Evolutionary conservation across 179 eudicot genomes (phyloP).

Genomic region (Vitellaria paradoxa): DNA sequence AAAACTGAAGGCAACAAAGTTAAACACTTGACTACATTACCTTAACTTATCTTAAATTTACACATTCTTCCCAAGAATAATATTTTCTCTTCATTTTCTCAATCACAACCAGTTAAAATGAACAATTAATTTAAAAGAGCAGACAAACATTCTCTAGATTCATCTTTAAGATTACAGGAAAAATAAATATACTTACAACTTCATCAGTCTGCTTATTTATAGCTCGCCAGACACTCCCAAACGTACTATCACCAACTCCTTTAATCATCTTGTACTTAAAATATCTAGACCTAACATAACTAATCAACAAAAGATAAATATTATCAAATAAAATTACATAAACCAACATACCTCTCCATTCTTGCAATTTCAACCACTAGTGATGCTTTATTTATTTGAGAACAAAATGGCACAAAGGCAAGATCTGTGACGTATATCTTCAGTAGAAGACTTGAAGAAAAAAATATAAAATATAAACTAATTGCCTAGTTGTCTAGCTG

Average conservation of each 20-base stretch:
- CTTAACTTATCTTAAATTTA: constrained; percentile 94
- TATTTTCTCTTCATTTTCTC: constrained; percentile 94
- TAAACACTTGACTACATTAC: constrained; percentile 23
- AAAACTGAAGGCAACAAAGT: neutral
- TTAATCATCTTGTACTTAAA: constrained; percentile 74
- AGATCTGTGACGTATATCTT: constrained; percentile 22
- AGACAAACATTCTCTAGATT: neutral
- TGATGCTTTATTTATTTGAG: constrained; percentile 35
- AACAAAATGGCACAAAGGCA: constrained; percentile 22
- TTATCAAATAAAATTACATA: neutral
- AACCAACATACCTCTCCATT: constrained; percentile 46
- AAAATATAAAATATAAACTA: constrained; percentile 32
- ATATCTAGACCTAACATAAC: constrained; percentile 3
- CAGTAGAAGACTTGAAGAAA: constrained; percentile 27
- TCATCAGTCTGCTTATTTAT: constrained; percentile 80
- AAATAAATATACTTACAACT: constrained; percentile 57
- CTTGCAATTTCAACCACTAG: constrained; percentile 13
- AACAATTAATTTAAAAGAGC: constrained; percentile 1
- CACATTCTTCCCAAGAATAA: constrained; percentile 96
- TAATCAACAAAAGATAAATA: constrained; percentile 1
- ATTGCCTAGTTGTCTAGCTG: constrained; percentile 38
- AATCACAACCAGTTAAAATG: constrained; percentile 59
- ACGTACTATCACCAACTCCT: constrained; percentile 98
- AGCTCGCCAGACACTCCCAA: constrained; percentile 95
- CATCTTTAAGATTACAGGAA: neutral